These are phyloP conservation scores for Celoporthe dispersa DNA, from an alignment of 2,329 filamentous ascomycete genomes.

Conservation along the genomic window DNA sequence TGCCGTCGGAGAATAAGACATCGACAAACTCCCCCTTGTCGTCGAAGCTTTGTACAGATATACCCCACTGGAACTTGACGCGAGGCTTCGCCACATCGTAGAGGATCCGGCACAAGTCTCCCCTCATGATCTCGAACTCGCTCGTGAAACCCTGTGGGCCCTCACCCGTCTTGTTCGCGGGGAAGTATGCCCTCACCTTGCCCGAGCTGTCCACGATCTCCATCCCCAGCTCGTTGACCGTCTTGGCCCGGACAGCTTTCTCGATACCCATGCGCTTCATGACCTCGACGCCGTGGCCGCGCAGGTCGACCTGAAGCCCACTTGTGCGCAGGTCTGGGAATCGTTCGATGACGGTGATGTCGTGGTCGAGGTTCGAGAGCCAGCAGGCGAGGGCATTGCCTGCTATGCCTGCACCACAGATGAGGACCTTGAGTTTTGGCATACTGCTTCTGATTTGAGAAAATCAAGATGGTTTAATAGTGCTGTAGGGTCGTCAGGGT, in stretches of 20 bases:
- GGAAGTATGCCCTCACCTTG: conserved; percentile 44
- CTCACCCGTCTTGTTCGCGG: conserved; percentile 45
- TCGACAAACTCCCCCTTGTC: conserved; percentile 35
- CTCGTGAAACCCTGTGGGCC: conserved; percentile 52
- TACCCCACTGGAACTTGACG: conserved; percentile 38
- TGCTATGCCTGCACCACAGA: conserved; percentile 42
- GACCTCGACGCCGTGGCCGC: conserved; percentile 54
- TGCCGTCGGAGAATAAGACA: conserved; percentile 48
- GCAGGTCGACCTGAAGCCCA: conserved; percentile 60
- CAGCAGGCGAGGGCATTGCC: conserved; percentile 53
- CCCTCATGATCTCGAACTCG: conserved; percentile 65
- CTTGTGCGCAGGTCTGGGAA: conserved; percentile 46
- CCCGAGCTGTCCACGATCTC: conserved; percentile 45
- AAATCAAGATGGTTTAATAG: not conserved
- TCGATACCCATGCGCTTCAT: conserved; percentile 57
- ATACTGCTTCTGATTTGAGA: not conserved
- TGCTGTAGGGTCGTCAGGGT: not conserved
- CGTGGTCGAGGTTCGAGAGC: conserved; percentile 45
- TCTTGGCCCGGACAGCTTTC: conserved; percentile 33
- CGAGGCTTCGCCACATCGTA: conserved; percentile 41
- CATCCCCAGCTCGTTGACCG: conserved; percentile 39
- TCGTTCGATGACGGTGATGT: conserved; percentile 48
- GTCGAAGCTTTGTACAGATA: conserved; percentile 35
- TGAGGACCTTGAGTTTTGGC: conserved; percentile 40
- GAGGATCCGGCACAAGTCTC: conserved; percentile 55